Evolutionary conservation across 2,329 filamentous ascomycete species (phyloP).

Genomic region (Waltergamsia citrina): DNA sequence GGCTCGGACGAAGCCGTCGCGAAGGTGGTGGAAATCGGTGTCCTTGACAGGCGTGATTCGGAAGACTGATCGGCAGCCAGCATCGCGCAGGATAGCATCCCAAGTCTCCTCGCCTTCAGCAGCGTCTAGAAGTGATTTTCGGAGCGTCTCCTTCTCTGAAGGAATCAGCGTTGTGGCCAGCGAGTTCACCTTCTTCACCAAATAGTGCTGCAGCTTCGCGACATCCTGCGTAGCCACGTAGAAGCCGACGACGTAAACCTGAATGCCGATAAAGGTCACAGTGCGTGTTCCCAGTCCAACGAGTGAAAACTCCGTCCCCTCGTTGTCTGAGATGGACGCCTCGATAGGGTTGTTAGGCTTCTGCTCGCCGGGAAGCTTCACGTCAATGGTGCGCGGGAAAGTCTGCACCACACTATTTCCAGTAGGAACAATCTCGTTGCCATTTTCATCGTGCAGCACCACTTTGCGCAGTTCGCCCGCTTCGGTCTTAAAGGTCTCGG

Average conservation of each 20-base stretch:
- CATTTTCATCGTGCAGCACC: conserved; percentile 57
- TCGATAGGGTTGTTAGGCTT: conserved; percentile 21
- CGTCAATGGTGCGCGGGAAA: conserved; percentile 64
- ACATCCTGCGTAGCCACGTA: conserved; percentile 84
- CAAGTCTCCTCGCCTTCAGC: conserved; percentile 63
- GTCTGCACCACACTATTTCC: conserved; percentile 71
- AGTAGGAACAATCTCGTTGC: conserved; percentile 67
- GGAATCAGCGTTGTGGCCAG: conserved; percentile 76
- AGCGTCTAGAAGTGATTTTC: conserved; percentile 59
- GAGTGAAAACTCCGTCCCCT: conserved; percentile 68
- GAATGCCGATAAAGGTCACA: conserved; percentile 80
- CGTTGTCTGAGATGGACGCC: conserved; percentile 25
- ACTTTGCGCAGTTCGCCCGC: conserved; percentile 43
- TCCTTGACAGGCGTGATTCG: conserved; percentile 84
- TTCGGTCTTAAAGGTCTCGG: conserved; percentile 36
- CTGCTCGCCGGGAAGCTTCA: conserved; percentile 35
- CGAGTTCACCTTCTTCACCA: conserved; percentile 68
- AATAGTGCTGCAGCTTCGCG: conserved; percentile 64
- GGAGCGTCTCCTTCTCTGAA: conserved; percentile 68
- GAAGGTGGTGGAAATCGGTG: conserved; percentile 87
- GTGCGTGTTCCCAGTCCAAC: conserved; percentile 81
- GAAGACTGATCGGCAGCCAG: conserved; percentile 65
- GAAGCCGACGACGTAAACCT: conserved; percentile 91
- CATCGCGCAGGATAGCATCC: conserved; percentile 57
- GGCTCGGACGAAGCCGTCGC: conserved; percentile 83